These are phyloP conservation scores for Tetrapyrgos nigripes DNA, from an alignment of 1,284 basidiomycete genomes.

Conservation along the genomic window DNA sequence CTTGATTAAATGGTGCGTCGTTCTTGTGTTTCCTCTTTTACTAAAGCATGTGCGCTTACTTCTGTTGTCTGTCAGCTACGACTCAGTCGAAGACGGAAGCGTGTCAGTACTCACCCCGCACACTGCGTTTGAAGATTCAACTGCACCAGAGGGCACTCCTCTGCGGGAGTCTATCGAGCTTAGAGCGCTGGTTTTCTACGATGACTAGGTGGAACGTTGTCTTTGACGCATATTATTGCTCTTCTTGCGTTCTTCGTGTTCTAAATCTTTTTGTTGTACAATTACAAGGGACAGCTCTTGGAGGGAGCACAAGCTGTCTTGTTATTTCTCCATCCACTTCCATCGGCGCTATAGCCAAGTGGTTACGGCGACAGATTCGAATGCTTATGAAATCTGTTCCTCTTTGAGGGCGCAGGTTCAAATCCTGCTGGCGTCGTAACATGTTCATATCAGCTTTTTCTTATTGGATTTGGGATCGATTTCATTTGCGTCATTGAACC, in stretches of 20 bases:
- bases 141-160: constrained; percentile 49
- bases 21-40: not conserved
- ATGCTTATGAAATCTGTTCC: constrained; percentile 19
- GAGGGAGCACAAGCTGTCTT: no score
- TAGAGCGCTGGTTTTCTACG: constrained; percentile 56
- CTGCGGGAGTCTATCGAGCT: constrained; percentile 57
- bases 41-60: constrained; percentile 2
- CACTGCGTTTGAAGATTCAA: constrained; percentile 46
- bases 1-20: constrained; percentile 53
- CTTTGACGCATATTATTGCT: no score
- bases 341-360: constrained; percentile 55
- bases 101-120: constrained; percentile 51
- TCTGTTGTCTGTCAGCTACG: constrained; percentile 29
- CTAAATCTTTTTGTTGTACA: no score
- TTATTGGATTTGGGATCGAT: no score
- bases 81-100: constrained; percentile 40
- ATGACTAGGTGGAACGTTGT: not conserved
- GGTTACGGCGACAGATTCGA: constrained; percentile 56
- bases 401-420: constrained; percentile 17
- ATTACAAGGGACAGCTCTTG: no score
- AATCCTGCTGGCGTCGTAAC: constrained; percentile 16
- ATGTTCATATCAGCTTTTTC: no score
- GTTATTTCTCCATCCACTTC: no score
- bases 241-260: no score
- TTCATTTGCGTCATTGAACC: no score